phyloP scores from a whole-genome alignment of 352 stramenopile genomes.

The Phytophthora cryptogea region DNA sequence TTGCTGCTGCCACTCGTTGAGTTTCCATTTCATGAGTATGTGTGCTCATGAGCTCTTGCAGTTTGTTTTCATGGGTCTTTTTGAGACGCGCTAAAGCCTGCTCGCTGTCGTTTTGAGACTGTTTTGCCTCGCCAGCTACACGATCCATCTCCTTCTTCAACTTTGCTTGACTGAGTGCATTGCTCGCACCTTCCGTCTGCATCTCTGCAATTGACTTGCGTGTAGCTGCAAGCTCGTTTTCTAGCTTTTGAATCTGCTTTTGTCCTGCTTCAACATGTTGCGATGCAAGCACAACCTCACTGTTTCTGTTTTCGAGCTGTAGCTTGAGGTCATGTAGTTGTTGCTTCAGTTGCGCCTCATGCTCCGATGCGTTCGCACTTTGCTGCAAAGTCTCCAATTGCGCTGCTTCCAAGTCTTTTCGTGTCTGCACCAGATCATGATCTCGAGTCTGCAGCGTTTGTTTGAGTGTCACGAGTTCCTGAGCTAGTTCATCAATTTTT shows the following conservation, averaged over 20 bases:
- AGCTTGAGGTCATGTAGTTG: conserved; percentile 46
- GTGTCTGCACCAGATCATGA: conserved; percentile 37
- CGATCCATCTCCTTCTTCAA: conserved; percentile 34
- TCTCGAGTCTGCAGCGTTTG: conserved; percentile 46
- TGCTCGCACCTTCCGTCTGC: conserved; percentile 21
- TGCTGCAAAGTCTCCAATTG: conserved; percentile 52
- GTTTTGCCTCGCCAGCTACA: conserved; percentile 24
- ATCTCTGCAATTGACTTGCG: conserved; percentile 25
- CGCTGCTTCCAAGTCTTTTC: conserved; percentile 50
- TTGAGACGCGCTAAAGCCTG: conserved; percentile 14
- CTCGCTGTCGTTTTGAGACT: conserved; percentile 21
- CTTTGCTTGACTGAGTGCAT: conserved; percentile 20
- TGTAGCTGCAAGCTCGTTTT: conserved; percentile 36
- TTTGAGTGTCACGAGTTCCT: conserved; percentile 45
- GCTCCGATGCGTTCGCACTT: conserved; percentile 43
- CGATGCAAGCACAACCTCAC: conserved; percentile 30
- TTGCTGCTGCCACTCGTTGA: conserved; percentile 8
- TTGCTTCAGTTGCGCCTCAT: conserved; percentile 36
- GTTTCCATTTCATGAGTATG: conserved; percentile 32
- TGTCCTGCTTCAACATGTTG: conserved; percentile 30
- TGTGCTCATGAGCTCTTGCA: conserved; percentile 22
- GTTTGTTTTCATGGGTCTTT: conserved; percentile 24
- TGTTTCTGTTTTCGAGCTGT: conserved; percentile 39
- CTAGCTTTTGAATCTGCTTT: conserved; percentile 43
- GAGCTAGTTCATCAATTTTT: conserved; percentile 49